Base-by-base conservation (phyloP, 305 asterid genomes). In the Fraxinus velutina region DNA sequence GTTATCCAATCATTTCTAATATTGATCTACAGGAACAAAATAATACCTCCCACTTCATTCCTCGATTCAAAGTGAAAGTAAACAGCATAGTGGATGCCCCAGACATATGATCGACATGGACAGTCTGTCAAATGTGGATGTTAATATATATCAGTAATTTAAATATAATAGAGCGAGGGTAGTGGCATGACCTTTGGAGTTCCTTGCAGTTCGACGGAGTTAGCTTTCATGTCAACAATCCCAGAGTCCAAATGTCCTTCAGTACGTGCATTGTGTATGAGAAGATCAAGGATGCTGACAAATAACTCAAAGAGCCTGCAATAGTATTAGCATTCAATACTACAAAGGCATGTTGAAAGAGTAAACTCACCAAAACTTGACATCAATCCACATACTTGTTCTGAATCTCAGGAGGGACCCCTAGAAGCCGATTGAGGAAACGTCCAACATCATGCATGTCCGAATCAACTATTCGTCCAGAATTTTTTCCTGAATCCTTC, bases 361-460 rank as follows among this genome's bases (percentile, higher is more conserved):
- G 36, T n/a, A 80, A 75, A 36, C 50, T 60, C 34, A 29, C 24
- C 33, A 82, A 60, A 76, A 55, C 80, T 79, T 81, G 44, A 83
- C 73, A 82, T 78, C 80, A 82, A 85, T 78, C 24, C 12, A 74
- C 83, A 84, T 27, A 94, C 98, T 97, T 92, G 88, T 96, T 96
- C 81, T 96, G 98, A 76, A 94, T 93, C 76, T 89, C 97, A 73
- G 97, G 98, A 78, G 97, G 94, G 78, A 94, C 92, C 79, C 99
- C 99, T 80, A 94, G 88, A 85, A 96, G 97, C 80, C 98, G 89
- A 87, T 96, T 96, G 78, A 96, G 98, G 81, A 96, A 96, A 82
- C 99, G 97, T 79, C 97, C 99, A 80, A 96, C 98, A 87, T 96
- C 98, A 76, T 92, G 93, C 99, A 94, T 93, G 86, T 96, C 98